phyloP scores from a whole-genome alignment of 2,329 filamentous ascomycete genomes.

The Aureobasidium zeae region DNA sequence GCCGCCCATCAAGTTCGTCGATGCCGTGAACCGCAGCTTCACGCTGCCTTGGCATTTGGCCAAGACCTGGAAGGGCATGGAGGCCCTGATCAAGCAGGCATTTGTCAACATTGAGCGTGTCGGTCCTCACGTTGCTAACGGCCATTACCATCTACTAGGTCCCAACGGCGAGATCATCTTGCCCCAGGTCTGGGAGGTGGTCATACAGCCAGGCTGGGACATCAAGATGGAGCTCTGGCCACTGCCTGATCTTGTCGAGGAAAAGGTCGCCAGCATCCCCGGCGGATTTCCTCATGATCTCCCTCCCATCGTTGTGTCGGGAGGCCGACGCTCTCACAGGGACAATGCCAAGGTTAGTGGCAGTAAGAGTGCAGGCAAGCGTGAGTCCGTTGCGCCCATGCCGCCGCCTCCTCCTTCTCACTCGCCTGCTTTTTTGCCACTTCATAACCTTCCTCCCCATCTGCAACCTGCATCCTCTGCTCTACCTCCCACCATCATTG shows the following conservation, averaged over 20 bases:
- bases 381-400: slow-evolving; percentile 2
- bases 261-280: background rate
- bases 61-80: slow-evolving; percentile 51
- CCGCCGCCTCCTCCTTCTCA: slow-evolving; percentile 7
- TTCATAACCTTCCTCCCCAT: no score
- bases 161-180: slow-evolving; percentile 42
- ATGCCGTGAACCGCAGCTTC: slow-evolving; percentile 84
- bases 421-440: background rate
- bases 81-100: slow-evolving; percentile 41
- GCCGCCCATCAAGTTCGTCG: slow-evolving; percentile 78
- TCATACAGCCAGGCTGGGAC: slow-evolving; percentile 40
- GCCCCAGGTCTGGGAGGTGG: slow-evolving; percentile 40
- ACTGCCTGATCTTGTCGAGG: slow-evolving; percentile 28
- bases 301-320: background rate
- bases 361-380: slow-evolving; percentile 12
- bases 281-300: background rate
- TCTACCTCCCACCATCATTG: background rate
- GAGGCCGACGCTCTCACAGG: background rate
- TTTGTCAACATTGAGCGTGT: slow-evolving; percentile 40
- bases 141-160: slow-evolving; percentile 40
- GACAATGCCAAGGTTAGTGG: slow-evolving; percentile 4
- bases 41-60: slow-evolving; percentile 84
- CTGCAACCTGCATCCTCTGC: background rate
- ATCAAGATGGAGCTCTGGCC: slow-evolving; percentile 44
- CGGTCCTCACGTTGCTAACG: slow-evolving; percentile 37